Evolutionary conservation across 345 rosid genomes (phyloP).

Genomic region (Hibiscus trionum): DNA sequence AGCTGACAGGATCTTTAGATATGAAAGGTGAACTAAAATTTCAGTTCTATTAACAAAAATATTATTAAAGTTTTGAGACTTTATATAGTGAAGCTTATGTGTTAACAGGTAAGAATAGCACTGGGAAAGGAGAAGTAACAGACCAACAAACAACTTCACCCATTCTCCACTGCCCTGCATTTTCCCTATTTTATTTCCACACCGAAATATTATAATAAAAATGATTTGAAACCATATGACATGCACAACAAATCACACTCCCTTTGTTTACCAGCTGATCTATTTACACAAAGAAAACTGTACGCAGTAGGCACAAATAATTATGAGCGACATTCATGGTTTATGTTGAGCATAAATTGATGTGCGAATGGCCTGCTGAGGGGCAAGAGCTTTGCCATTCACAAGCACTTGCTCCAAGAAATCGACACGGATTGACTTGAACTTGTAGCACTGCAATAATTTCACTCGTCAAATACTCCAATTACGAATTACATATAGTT

Average conservation of each 20-base stretch:
- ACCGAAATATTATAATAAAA: too few relatives aligned
- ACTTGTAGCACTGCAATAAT: constrained; percentile 35
- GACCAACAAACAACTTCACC: not conserved
- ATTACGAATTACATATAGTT: too few relatives aligned
- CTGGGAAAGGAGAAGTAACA: too few relatives aligned
- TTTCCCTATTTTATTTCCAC: too few relatives aligned
- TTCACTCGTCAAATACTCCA: not conserved
- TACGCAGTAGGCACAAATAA: not conserved
- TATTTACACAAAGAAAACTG: not conserved
- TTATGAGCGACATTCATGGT: constrained; percentile 26
- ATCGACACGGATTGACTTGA: constrained; percentile 61
- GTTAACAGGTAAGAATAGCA: too few relatives aligned
- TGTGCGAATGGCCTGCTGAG: constrained; percentile 28
- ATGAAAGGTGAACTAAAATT: too few relatives aligned
- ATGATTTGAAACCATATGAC: too few relatives aligned
- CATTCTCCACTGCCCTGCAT: not conserved
- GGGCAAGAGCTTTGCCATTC: constrained; percentile 40
- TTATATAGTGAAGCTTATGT: too few relatives aligned
- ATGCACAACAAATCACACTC: too few relatives aligned
- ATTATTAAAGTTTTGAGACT: too few relatives aligned
- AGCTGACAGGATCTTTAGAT: too few relatives aligned
- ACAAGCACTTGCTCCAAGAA: constrained; percentile 55
- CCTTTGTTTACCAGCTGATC: not conserved
- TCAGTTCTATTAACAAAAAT: too few relatives aligned
- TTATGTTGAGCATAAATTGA: constrained; percentile 60